Percentiles rank a stretch among this genome's conserved stretches.
These are phyloP conservation scores for Aspergillus ibericus DNA, from an alignment of 2,329 filamentous ascomycete genomes.

Conservation along the genomic window DNA sequence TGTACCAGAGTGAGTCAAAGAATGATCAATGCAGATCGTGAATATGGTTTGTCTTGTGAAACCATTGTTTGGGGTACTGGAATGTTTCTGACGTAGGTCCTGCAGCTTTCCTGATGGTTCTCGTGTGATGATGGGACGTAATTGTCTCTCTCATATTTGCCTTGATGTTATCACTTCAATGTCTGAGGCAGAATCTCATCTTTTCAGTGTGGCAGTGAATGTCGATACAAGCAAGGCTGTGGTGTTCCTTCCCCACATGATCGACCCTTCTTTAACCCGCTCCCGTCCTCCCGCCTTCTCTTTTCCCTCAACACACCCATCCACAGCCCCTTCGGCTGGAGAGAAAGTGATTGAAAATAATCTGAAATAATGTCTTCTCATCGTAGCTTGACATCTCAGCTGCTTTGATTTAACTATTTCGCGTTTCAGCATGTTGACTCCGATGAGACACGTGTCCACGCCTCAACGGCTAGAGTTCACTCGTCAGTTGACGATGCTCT, in stretches of 20 bases:
- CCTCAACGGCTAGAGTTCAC: neutral
- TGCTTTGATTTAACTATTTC: neutral
- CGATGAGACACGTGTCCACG: neutral
- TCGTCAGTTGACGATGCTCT: neutral
- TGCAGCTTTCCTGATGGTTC: neutral
- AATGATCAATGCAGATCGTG: neutral
- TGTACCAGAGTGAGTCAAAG: neutral
- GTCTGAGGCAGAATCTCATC: too few relatives aligned
- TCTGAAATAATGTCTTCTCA: neutral
- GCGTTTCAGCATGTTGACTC: neutral
- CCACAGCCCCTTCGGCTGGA: neutral
- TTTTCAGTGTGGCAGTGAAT: too few relatives aligned
- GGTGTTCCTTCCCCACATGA: too few relatives aligned
- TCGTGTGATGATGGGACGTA: neutral
- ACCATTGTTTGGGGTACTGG: too few relatives aligned
- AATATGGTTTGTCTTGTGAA: neutral
- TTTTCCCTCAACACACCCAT: too few relatives aligned
- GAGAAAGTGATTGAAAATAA: neutral
- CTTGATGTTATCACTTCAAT: too few relatives aligned
- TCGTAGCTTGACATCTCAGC: neutral
- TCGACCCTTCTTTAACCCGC: too few relatives aligned
- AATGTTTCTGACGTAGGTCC: neutral
- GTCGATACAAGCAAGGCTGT: too few relatives aligned
- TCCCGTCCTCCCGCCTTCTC: too few relatives aligned
- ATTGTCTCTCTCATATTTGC: too few relatives aligned